Evolutionary conservation across 805 yeast species (phyloP).

Genomic region (Kodamaea fukazawae): DNA sequence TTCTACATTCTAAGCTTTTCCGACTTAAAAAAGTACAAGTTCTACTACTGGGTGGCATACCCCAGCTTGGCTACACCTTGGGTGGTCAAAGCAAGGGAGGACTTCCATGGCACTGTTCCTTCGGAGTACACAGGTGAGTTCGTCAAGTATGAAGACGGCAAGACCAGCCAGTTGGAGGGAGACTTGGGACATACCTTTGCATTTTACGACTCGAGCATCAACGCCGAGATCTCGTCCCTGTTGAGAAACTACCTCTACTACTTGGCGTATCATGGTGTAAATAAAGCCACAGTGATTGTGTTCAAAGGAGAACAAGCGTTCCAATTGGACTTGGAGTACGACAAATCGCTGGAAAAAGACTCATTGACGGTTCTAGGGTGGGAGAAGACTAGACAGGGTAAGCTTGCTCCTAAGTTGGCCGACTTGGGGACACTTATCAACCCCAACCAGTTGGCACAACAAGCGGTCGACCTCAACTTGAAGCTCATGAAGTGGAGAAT

Average conservation of each 20-base stretch:
- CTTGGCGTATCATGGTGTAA: slow-evolving; percentile 30
- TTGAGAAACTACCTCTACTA: slow-evolving; percentile 57
- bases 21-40: slow-evolving; percentile 85
- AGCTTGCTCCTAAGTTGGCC: slow-evolving; percentile 77
- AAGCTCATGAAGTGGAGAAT: slow-evolving; percentile 97
- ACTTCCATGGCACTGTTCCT: slow-evolving; percentile 2
- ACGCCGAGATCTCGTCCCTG: slow-evolving; percentile 42
- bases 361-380: slow-evolving; percentile 69
- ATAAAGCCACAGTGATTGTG: slow-evolving; percentile 20
- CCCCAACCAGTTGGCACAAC: slow-evolving; percentile 80
- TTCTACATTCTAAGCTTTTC: slow-evolving; percentile 61
- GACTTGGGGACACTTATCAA: slow-evolving; percentile 79
- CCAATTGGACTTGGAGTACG: slow-evolving; percentile 30
- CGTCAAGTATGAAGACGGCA: too few species aligned
- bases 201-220: too few species aligned
- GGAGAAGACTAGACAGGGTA: slow-evolving; percentile 70
- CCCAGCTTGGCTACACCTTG: slow-evolving; percentile 63
- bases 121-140: too few species aligned
- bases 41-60: slow-evolving; percentile 85
- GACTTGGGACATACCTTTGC: too few species aligned
- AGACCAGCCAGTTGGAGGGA: too few species aligned
- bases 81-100: slow-evolving; percentile 21
- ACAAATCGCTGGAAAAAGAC: slow-evolving; percentile 5
- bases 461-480: slow-evolving; percentile 87
- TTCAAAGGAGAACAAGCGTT: slow-evolving; percentile 24